Evolutionary conservation across 1,139 yeast genomes (phyloP), one percentile per base, ranked within the genome.

Genomic region (Geotrichum reessii): DNA sequence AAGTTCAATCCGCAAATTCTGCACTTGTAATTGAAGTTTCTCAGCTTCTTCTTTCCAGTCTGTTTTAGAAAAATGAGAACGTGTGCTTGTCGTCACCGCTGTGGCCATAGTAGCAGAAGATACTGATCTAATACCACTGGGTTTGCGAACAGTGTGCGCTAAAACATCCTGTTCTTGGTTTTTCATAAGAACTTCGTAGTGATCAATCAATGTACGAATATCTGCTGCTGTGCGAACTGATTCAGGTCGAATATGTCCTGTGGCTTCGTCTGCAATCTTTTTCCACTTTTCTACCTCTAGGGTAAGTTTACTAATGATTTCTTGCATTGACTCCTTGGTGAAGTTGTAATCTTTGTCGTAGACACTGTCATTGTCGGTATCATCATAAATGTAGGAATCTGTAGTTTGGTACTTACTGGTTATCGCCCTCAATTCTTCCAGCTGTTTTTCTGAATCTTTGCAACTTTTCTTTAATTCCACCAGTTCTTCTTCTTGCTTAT

Each of bases 1-100:
- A 22, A 63, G 57, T 53, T 69, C 71, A 1, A 58, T 57, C 21
- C 33, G 33, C 8, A 55, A 37, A 4, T 21, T 53, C 56, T 2
- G 62, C 48, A 56, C 56, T 59, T 50, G 62, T 60, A n/a, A 25
- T 40, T 37, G 61, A 50, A 19, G 55, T 21, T 33, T 24, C 22
- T 40, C 53, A 19, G 28, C 47, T 14, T 57, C 52, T 19, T 50
- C 47, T 14, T 22, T n/a, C 52, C 62, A 62, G 31, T 58, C n/a
- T n/a, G n/a, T n/a, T n/a, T n/a, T n/a, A n/a, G n/a, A n/a, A n/a
- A n/a, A n/a, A n/a, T n/a, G n/a, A n/a, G n/a, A n/a, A n/a, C n/a
- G n/a, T n/a, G n/a, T n/a, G n/a, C n/a, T 53, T 11, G 47, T 50
- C 33, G 53, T 54, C 54, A 62, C 27, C 54, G 52, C 57, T 55